These are phyloP conservation scores for Nothopassalora personata DNA, from an alignment of 2,329 filamentous ascomycete genomes.

Conservation along the genomic window DNA sequence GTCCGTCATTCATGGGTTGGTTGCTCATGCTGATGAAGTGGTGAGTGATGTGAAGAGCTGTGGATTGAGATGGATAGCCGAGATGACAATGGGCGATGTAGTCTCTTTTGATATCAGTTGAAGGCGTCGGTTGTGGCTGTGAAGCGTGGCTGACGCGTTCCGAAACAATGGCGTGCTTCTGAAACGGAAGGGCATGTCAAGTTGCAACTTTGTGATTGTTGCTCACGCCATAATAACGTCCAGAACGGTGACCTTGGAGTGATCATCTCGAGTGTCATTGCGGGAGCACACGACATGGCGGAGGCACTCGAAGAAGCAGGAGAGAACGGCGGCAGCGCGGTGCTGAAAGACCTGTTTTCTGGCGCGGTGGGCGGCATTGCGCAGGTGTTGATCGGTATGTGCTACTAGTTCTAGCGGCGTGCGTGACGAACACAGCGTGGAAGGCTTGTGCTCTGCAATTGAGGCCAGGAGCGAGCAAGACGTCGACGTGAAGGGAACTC, in stretches of 20 bases:
- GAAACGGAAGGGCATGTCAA: neutral
- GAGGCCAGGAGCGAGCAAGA: neutral
- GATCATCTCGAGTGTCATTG: neutral
- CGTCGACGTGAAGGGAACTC: neutral
- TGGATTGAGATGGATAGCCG: neutral
- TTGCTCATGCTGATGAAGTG: neutral
- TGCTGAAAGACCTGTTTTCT: conserved; percentile 82
- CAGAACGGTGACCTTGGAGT: neutral
- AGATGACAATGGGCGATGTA: neutral
- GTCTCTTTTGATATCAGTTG: neutral
- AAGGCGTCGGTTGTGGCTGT: neutral
- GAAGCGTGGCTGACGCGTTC: neutral
- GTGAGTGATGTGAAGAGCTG: neutral
- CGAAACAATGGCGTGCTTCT: neutral
- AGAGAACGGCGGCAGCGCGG: conserved; percentile 40
- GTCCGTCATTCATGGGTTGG: neutral
- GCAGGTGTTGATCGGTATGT: conserved; percentile 85
- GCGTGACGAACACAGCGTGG: neutral
- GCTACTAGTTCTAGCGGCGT: conserved; percentile 1
- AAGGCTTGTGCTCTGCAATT: neutral
- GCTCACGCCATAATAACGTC: neutral
- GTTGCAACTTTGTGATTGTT: neutral
- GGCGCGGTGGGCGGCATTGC: conserved; percentile 89
- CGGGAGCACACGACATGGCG: conserved; percentile 22
- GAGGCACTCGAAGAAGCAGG: conserved; percentile 39